phyloP scores from a whole-genome alignment of 2,329 filamentous ascomycete genomes.

The Botrytis pseudocinerea region DNA sequence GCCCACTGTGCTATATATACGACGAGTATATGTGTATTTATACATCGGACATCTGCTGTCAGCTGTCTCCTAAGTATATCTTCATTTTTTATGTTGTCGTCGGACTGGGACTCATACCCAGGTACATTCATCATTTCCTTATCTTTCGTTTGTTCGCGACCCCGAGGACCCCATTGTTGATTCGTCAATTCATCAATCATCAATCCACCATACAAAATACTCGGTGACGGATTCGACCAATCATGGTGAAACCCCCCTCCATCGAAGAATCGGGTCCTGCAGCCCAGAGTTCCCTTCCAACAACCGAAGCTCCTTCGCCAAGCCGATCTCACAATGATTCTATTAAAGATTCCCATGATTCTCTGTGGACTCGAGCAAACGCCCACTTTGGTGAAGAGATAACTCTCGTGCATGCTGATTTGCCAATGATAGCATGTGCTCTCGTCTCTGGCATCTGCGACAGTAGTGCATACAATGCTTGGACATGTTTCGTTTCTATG shows the following conservation, averaged over 20 bases:
- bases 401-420: slow-evolving; percentile 39
- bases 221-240: neutral
- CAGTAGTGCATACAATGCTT: slow-evolving; percentile 50
- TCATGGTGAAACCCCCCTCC: neutral
- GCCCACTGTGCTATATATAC: too few species aligned
- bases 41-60: too few species aligned
- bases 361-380: neutral
- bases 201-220: neutral
- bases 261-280: neutral
- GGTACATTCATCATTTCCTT: neutral
- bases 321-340: slow-evolving; percentile 24
- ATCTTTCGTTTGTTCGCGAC: neutral
- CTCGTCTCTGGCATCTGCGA: slow-evolving; percentile 51
- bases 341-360: slow-evolving; percentile 20
- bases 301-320: slow-evolving; percentile 22
- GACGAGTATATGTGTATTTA: too few species aligned
- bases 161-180: neutral
- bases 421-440: slow-evolving; percentile 46
- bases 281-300: slow-evolving; percentile 9
- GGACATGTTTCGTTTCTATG: slow-evolving; percentile 53
- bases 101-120: neutral
- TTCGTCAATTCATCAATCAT: neutral
- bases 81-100: neutral
- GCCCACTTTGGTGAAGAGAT: slow-evolving; percentile 38
- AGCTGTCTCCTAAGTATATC: neutral